Base-by-base conservation (phyloP, 1,284 basidiomycete species). In the Hymenochaete sp. region DNA sequence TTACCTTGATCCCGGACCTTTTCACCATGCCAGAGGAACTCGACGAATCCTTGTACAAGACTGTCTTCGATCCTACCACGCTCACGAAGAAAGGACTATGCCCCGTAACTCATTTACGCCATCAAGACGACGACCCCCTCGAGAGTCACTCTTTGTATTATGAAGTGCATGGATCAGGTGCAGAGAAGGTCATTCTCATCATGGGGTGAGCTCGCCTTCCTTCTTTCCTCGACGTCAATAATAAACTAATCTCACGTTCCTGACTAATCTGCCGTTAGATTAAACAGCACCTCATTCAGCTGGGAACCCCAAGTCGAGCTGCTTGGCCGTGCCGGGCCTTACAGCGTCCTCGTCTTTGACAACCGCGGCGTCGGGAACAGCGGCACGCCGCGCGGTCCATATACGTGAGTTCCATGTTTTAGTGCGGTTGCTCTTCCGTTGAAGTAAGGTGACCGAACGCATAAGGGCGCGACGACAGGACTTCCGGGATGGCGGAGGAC, bases 281-380 rank as follows among this genome's bases (percentile, higher is more conserved):
- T 87, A 50, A 83, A 81, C 58, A 69, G 71, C 50, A 76, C 67
- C 44, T 75, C 71, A 3, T 83, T 81, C 53, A 68, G 70, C 1
- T 87, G 82, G 84, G 57, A 61, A 2, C 58, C 64, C 1, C 82
- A 83, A 55, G 75, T 84, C 2, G 58, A 70, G 7, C 62, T 81
- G 54, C 83, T 85, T 52, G 68, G 65, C 10, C 59, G 65, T 18
- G 56, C 62, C 10, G 64, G 68, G 7, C 62, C 71, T 36, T 74
- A 82, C 50, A 77, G 79, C 0, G 67, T 78, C 5, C 67, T 93
- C 2, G 86, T 90, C 0, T 86, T 92, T 54, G 91, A 95, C 60
- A 93, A 95, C 57, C 73, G 89, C 28, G 91, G 91, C 1, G 88
- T 88, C 2, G 87, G 91, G 4, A 77, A 88, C 57, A 84, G 80